A percentile compares a stretch with the other conserved stretches of the same genome.
phyloP scores from a whole-genome alignment of 805 yeast species.

The Saturnispora diversa region DNA sequence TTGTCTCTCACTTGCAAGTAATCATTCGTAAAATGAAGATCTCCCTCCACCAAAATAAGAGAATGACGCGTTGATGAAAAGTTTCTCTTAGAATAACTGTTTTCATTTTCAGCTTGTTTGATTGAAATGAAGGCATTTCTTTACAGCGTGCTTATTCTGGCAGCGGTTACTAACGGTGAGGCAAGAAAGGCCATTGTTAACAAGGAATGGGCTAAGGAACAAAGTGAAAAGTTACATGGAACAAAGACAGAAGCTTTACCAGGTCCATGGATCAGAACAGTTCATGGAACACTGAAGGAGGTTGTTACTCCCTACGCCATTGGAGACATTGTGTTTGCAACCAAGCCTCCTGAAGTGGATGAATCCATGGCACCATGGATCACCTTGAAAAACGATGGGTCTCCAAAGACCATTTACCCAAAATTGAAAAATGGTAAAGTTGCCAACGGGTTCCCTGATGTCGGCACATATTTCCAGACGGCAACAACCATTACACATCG shows the following conservation, averaged over 20 bases:
- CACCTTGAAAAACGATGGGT: conserved; percentile 65
- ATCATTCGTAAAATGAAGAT: too few relatives aligned
- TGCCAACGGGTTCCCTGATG: conserved; percentile 59
- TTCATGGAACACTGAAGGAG: conserved; percentile 47
- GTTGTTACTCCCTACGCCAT: conserved; percentile 57
- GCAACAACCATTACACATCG: conserved; percentile 48
- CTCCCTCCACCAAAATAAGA: too few relatives aligned
- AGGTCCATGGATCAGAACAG: conserved; percentile 68
- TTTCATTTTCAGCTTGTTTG: too few relatives aligned
- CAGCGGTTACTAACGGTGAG: not conserved
- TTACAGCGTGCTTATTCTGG: not conserved
- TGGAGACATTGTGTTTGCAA: conserved; percentile 55
- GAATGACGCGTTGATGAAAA: too few relatives aligned
- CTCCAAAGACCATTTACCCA: conserved; percentile 74
- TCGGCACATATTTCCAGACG: conserved; percentile 69
- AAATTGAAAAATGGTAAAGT: conserved; percentile 65
- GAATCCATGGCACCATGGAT: conserved; percentile 64
- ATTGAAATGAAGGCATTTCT: conserved; percentile 2
- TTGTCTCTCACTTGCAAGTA: too few relatives aligned
- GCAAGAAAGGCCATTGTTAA: conserved; percentile 22
- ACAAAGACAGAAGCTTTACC: conserved; percentile 26
- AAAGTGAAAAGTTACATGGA: conserved; percentile 16
- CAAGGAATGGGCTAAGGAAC: conserved; percentile 22
- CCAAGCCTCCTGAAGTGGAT: conserved; percentile 63
- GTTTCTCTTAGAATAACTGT: too few relatives aligned